Evolutionary conservation across 164 flowering plant species (phyloP).

Genomic region (Magnolia kwangsiensis): DNA sequence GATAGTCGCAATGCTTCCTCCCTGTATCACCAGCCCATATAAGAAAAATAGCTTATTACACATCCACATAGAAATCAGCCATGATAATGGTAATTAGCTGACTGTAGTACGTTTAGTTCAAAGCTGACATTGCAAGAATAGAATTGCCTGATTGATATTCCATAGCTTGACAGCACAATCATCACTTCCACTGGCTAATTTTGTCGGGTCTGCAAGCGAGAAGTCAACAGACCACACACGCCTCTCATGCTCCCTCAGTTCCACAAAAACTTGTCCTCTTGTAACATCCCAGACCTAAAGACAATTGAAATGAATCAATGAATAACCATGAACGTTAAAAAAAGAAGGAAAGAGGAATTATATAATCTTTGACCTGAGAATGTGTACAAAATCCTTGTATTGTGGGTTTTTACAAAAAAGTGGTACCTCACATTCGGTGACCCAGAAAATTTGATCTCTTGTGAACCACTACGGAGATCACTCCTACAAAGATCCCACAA

Average conservation of each 20-base stretch:
- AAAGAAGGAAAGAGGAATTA: neutral
- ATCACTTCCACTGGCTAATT: slow-evolving; percentile 96
- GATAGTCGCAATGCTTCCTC: slow-evolving; percentile 73
- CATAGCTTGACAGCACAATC: slow-evolving; percentile 96
- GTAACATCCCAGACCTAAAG: slow-evolving; percentile 92
- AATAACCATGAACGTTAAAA: neutral
- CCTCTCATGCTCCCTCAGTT: slow-evolving; percentile 89
- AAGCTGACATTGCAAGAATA: slow-evolving; percentile 84
- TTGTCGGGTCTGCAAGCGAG: slow-evolving; percentile 84
- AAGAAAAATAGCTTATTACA: slow-evolving; percentile 49
- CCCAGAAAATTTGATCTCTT: neutral
- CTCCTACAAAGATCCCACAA: neutral
- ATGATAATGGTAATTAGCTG: slow-evolving; percentile 35
- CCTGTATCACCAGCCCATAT: slow-evolving; percentile 67
- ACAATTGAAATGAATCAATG: slow-evolving; percentile 7
- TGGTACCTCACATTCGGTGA: neutral
- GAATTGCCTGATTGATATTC: slow-evolving; percentile 99
- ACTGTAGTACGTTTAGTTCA: slow-evolving; percentile 84
- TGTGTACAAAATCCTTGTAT: neutral
- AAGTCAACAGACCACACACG: slow-evolving; percentile 97
- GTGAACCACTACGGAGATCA: neutral
- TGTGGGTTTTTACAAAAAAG: neutral
- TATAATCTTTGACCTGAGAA: neutral
- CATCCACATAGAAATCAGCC: slow-evolving; percentile 25
- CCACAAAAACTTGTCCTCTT: slow-evolving; percentile 64